Conservation (phyloP, 371 early-diverging fungal genomes). For the Rhizopus sp. region DNA sequence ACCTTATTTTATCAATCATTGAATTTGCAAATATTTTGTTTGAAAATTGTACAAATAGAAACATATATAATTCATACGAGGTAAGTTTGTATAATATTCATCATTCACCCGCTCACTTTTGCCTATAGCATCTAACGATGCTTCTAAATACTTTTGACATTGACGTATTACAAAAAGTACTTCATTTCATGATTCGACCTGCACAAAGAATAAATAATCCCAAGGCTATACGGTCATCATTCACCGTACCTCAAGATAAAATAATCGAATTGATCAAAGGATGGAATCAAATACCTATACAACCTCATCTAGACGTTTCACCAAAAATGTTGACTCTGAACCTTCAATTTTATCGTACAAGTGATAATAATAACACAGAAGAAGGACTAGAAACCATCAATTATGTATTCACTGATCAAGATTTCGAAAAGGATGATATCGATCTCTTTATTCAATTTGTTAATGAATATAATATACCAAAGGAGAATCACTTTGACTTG, state of each 20-base stretch:
- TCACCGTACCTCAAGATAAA: slow-evolving; percentile 65
- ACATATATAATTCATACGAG: slow-evolving; percentile 91
- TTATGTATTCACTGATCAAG: slow-evolving; percentile 9
- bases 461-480: slow-evolving; percentile 70
- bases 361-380: slow-evolving; percentile 6
- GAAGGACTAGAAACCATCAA: slow-evolving; percentile 28
- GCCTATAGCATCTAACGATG: slow-evolving; percentile 10
- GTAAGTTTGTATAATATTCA: slow-evolving; percentile 43
- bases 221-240: slow-evolving; percentile 64
- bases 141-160: slow-evolving; percentile 73
- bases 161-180: slow-evolving; percentile 70
- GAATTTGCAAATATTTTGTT: slow-evolving; percentile 78
- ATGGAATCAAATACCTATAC: slow-evolving; percentile 54
- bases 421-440: slow-evolving; percentile 29
- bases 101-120: not conserved
- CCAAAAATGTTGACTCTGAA: slow-evolving; percentile 53
- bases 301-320: slow-evolving; percentile 44
- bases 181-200: slow-evolving; percentile 78
- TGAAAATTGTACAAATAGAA: slow-evolving; percentile 95
- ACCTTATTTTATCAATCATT: slow-evolving; percentile 72
- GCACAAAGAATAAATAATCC: slow-evolving; percentile 82
- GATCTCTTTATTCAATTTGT: slow-evolving; percentile 51
- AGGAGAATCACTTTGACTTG: slow-evolving; percentile 75
- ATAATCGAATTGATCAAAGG: slow-evolving; percentile 63
- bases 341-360: slow-evolving; percentile 67